Conservation (phyloP, 2,329 filamentous ascomycete genomes). For the Aureobasidium mangrovei region DNA sequence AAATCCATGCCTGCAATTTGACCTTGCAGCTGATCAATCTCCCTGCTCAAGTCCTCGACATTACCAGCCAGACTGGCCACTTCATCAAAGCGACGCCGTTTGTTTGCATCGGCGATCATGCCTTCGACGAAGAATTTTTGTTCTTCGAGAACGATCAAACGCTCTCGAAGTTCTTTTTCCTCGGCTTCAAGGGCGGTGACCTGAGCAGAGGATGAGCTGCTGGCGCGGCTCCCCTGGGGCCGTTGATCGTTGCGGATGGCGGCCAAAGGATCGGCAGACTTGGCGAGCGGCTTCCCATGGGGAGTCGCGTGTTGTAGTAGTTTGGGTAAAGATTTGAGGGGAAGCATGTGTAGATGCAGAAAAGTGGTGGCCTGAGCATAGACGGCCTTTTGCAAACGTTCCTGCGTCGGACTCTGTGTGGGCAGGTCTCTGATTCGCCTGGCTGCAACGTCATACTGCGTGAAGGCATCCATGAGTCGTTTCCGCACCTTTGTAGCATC, state of each 20-base stretch:
- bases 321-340: conserved; percentile 51
- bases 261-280: conserved; percentile 40
- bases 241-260: conserved; percentile 46
- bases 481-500: conserved; percentile 88
- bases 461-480: conserved; percentile 77
- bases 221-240: conserved; percentile 40
- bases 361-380: conserved; percentile 77
- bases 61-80: conserved; percentile 71
- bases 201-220: conserved; percentile 42
- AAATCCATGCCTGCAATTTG: conserved; percentile 31
- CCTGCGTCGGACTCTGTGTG: conserved; percentile 62
- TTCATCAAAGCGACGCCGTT: conserved; percentile 75
- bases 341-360: conserved; percentile 82
- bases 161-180: conserved; percentile 72
- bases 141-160: conserved; percentile 77
- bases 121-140: conserved; percentile 81
- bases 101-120: conserved; percentile 72
- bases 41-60: conserved; percentile 68
- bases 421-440: conserved; percentile 72
- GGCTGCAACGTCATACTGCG: conserved; percentile 76
- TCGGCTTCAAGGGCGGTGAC: conserved; percentile 67
- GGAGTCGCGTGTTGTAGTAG: conserved; percentile 48
- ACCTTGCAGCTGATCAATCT: conserved; percentile 51
- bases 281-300: conserved; percentile 30
- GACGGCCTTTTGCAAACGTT: conserved; percentile 68